phyloP scores from a whole-genome alignment of 1,139 yeast species.

The Blastobotrys serpentis region DNA sequence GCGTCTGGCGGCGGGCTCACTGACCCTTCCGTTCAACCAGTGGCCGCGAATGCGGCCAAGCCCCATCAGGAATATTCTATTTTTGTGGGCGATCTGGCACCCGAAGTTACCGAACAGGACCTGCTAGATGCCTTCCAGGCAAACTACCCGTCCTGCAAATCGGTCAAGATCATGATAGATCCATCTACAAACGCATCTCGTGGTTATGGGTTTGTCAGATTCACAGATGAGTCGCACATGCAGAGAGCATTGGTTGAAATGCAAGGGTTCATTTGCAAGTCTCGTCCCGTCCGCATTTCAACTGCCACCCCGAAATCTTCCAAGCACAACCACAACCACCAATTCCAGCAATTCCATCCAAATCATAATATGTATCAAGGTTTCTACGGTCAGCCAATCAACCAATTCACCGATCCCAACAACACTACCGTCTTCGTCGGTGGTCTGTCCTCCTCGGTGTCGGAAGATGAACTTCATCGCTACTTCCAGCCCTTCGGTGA shows the following conservation, averaged over 20 bases:
- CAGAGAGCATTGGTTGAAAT: slow-evolving; percentile 73
- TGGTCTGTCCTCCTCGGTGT: slow-evolving; percentile 72
- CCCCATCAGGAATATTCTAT: slow-evolving; percentile 59
- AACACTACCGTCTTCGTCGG: slow-evolving; percentile 96
- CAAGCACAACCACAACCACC: slow-evolving; percentile 15
- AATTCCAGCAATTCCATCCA: background rate
- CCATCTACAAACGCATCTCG: slow-evolving; percentile 71
- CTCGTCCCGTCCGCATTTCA: slow-evolving; percentile 74
- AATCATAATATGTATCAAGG: slow-evolving; percentile 24
- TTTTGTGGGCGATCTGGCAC: slow-evolving; percentile 82
- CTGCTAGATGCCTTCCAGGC: slow-evolving; percentile 68
- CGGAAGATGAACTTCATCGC: slow-evolving; percentile 71
- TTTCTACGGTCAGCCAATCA: slow-evolving; percentile 38
- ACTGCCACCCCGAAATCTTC: slow-evolving; percentile 60
- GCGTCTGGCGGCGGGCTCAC: slow-evolving; percentile 70
- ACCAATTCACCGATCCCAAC: slow-evolving; percentile 67
- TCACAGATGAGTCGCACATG: slow-evolving; percentile 68
- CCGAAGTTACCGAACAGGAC: slow-evolving; percentile 71
- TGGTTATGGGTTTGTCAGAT: slow-evolving; percentile 92
- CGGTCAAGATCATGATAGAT: slow-evolving; percentile 85
- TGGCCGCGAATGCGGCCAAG: slow-evolving; percentile 38
- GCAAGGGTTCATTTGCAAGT: slow-evolving; percentile 76
- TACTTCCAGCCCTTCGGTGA: slow-evolving; percentile 83
- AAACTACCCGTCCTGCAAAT: slow-evolving; percentile 71
- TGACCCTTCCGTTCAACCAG: slow-evolving; percentile 14